Evolutionary conservation across 805 yeast species (phyloP).

Genomic region (Wickerhamiella alocasiicola): DNA sequence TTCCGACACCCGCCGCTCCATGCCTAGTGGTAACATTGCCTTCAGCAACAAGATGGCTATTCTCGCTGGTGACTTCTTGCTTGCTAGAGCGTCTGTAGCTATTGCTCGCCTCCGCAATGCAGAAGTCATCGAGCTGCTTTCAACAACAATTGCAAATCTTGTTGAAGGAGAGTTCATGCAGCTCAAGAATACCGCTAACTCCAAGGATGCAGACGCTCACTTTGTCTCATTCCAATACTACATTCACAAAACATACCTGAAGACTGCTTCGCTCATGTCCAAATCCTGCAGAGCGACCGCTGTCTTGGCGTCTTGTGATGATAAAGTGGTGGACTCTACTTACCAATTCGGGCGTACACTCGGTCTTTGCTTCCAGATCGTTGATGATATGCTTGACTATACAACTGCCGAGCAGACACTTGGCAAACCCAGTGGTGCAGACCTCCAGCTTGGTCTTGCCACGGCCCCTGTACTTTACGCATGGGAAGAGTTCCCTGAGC

Average conservation of each 20-base stretch:
- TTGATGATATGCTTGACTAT: constrained; percentile 92
- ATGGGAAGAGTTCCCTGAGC: constrained; percentile 75
- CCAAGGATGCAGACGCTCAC: constrained; percentile 38
- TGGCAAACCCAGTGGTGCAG: constrained; percentile 96
- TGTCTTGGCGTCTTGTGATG: constrained; percentile 74
- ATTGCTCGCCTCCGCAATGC: constrained; percentile 86
- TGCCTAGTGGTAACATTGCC: constrained; percentile 84
- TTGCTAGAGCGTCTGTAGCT: constrained; percentile 94
- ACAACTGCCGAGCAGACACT: constrained; percentile 73
- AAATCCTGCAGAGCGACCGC: constrained; percentile 91
- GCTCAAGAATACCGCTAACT: constrained; percentile 76
- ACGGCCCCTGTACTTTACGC: constrained; percentile 95
- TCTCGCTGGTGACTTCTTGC: constrained; percentile 86
- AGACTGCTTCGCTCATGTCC: constrained; percentile 89
- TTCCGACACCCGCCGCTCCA: constrained; percentile 75
- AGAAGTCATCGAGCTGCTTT: constrained; percentile 91
- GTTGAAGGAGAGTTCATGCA: constrained; percentile 99
- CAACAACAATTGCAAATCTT: constrained; percentile 90
- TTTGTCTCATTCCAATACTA: constrained; percentile 81
- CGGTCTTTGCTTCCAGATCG: constrained; percentile 91
- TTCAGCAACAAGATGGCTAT: constrained; percentile 97
- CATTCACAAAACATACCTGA: constrained; percentile 85
- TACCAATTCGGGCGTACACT: constrained; percentile 86
- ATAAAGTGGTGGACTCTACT: constrained; percentile 64
- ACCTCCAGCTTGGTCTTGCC: constrained; percentile 83